These are phyloP conservation scores for Luvunga scandens DNA, from an alignment of 345 rosid genomes.

Conservation along the genomic window DNA sequence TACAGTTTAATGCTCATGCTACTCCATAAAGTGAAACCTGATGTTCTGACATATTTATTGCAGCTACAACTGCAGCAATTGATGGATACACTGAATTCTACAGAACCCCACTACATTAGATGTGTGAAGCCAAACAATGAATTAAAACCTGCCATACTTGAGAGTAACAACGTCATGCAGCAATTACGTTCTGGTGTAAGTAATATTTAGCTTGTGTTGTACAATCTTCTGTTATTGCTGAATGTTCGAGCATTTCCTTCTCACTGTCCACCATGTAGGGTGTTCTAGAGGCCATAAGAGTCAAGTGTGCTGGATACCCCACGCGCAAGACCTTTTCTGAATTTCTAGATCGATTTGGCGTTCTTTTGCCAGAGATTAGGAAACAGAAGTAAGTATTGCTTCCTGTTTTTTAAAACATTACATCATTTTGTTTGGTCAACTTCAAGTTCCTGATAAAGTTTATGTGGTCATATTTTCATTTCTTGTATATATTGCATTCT, in stretches of 20 bases:
- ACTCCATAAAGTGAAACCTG: constrained; percentile 10
- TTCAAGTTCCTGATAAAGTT: constrained; percentile 19
- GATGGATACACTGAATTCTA: constrained; percentile 86
- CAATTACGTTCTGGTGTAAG: constrained; percentile 93
- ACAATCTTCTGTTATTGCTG: constrained; percentile 9
- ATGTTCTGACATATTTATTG: constrained; percentile 37
- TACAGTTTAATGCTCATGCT: not conserved
- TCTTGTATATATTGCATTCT: constrained; percentile 17
- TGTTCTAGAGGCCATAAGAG: constrained; percentile 90
- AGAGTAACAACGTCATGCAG: constrained; percentile 63
- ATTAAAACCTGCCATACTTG: constrained; percentile 60
- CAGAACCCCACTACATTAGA: constrained; percentile 90
- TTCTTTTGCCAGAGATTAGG: constrained; percentile 67
- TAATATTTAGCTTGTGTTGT: constrained; percentile 12
- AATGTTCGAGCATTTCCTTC: constrained; percentile 17
- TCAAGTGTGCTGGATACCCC: constrained; percentile 88
- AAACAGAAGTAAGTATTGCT: constrained; percentile 51
- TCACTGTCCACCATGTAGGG: constrained; percentile 54
- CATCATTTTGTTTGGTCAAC: constrained; percentile 10
- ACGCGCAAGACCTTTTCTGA: constrained; percentile 64
- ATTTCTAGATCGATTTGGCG: constrained; percentile 55
- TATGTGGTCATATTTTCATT: not conserved
- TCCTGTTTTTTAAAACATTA: not conserved
- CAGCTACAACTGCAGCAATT: constrained; percentile 88
- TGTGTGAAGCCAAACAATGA: constrained; percentile 85